Evolutionary conservation across 2,329 filamentous ascomycete species (phyloP).

Genomic region (Podosphaera aphanis): DNA sequence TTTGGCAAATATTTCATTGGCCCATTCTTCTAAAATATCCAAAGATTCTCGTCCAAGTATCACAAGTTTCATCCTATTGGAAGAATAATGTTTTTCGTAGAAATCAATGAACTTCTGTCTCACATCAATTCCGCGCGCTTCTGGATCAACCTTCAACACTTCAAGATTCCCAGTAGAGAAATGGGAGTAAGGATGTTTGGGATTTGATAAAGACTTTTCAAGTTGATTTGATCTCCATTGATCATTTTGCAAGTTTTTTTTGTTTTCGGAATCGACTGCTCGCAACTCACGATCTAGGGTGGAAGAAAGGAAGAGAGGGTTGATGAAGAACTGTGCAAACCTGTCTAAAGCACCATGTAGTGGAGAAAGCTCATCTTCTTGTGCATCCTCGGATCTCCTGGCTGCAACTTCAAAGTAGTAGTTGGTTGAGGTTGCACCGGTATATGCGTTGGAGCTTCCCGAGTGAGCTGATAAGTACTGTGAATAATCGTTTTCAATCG

Average conservation of each 20-base stretch:
- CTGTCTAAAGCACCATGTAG: slow-evolving; percentile 49
- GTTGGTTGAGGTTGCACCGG: slow-evolving; percentile 78
- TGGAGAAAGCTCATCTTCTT: slow-evolving; percentile 32
- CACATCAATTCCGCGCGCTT: slow-evolving; percentile 43
- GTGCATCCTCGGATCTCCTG: slow-evolving; percentile 46
- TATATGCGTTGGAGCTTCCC: slow-evolving; percentile 87
- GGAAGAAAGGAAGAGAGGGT: slow-evolving; percentile 45
- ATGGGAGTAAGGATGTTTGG: slow-evolving; percentile 46
- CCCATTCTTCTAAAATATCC: slow-evolving; percentile 44
- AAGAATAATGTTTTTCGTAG: slow-evolving; percentile 48
- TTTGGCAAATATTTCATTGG: slow-evolving; percentile 41
- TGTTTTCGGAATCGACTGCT: slow-evolving; percentile 57
- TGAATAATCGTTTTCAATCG: slow-evolving; percentile 84
- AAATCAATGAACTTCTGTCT: slow-evolving; percentile 51
- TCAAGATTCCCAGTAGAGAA: slow-evolving; percentile 53
- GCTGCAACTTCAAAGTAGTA: slow-evolving; percentile 93
- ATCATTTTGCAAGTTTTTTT: slow-evolving; percentile 57
- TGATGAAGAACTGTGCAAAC: slow-evolving; percentile 55
- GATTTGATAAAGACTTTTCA: slow-evolving; percentile 45
- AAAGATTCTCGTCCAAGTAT: slow-evolving; percentile 43
- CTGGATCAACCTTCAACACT: slow-evolving; percentile 44
- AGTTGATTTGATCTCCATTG: slow-evolving; percentile 48
- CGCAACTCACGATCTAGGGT: slow-evolving; percentile 47
- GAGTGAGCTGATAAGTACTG: slow-evolving; percentile 79
- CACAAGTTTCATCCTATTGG: slow-evolving; percentile 52